phyloP scores from a whole-genome alignment of 2,329 filamentous ascomycete genomes.

The Ophiocordyceps camponoti-rufipedis region DNA sequence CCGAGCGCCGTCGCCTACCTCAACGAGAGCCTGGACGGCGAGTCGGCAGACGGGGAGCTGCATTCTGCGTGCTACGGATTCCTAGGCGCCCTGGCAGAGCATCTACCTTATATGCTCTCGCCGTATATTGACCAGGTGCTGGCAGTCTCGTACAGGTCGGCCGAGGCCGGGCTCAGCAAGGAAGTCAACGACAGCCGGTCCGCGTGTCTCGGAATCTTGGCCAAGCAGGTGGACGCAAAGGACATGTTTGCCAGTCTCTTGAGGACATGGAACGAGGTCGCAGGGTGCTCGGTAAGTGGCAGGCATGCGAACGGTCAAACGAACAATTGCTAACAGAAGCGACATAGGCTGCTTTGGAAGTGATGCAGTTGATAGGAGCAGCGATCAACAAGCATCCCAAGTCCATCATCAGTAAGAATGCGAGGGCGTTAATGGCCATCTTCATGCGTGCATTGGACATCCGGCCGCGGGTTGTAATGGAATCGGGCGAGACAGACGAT shows the following conservation, averaged over 20 bases:
- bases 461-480: constrained; percentile 35
- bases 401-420: constrained; percentile 57
- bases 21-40: constrained; percentile 36
- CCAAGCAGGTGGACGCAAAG: constrained; percentile 59
- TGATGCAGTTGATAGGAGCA: constrained; percentile 48
- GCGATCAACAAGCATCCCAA: constrained; percentile 67
- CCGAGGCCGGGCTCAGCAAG: constrained; percentile 39
- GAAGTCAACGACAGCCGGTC: constrained; percentile 46
- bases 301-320: neutral
- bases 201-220: constrained; percentile 55
- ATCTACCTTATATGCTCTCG: constrained; percentile 81
- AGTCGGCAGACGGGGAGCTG: constrained; percentile 39
- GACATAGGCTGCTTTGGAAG: constrained; percentile 44
- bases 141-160: constrained; percentile 52
- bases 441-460: constrained; percentile 45
- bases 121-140: constrained; percentile 57
- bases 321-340: constrained; percentile 10
- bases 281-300: constrained; percentile 41
- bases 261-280: constrained; percentile 44
- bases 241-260: constrained; percentile 58
- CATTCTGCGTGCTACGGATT: constrained; percentile 74
- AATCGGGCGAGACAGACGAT: constrained; percentile 26
- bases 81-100: constrained; percentile 59
- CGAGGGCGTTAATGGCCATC: constrained; percentile 47
- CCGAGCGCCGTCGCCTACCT: constrained; percentile 56